These are phyloP conservation scores for Tricholoma terreum DNA, from an alignment of 768 basidiomycete species.

Conservation along the genomic window DNA sequence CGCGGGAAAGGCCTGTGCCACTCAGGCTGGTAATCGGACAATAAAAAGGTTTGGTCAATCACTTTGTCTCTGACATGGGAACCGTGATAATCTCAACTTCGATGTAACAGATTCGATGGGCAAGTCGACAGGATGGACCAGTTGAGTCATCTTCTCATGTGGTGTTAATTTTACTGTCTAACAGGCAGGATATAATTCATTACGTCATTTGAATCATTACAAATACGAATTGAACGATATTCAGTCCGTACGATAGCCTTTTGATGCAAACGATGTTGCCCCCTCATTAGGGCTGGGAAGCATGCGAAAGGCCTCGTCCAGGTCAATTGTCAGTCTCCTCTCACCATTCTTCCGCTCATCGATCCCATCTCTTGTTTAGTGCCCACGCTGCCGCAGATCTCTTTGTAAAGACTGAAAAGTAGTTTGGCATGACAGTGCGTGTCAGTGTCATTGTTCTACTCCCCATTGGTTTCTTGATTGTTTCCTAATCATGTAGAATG, in stretches of 20 bases:
- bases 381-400: neutral
- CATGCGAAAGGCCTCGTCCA: neutral
- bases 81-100: too few species aligned
- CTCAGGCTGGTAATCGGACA: too few species aligned
- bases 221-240: neutral
- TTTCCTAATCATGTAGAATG: neutral
- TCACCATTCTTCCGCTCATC: neutral
- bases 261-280: neutral
- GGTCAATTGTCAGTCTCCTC: neutral
- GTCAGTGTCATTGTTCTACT: neutral
- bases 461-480: too few species aligned
- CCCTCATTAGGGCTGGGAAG: neutral
- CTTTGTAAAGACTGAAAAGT: neutral
- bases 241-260: neutral
- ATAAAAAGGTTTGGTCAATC: too few species aligned
- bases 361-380: neutral
- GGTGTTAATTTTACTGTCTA: too few species aligned
- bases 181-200: too few species aligned
- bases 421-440: neutral
- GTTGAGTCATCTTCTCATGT: too few species aligned
- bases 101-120: too few species aligned
- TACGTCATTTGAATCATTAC: too few species aligned
- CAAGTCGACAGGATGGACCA: too few species aligned
- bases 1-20: too few species aligned
- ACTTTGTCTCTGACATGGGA: too few species aligned